Percentiles rank a stretch among this genome's conserved stretches.
These are phyloP conservation scores for Tylopilus vinaceipallidus DNA, from an alignment of 768 basidiomycete genomes.

Conservation along the genomic window DNA sequence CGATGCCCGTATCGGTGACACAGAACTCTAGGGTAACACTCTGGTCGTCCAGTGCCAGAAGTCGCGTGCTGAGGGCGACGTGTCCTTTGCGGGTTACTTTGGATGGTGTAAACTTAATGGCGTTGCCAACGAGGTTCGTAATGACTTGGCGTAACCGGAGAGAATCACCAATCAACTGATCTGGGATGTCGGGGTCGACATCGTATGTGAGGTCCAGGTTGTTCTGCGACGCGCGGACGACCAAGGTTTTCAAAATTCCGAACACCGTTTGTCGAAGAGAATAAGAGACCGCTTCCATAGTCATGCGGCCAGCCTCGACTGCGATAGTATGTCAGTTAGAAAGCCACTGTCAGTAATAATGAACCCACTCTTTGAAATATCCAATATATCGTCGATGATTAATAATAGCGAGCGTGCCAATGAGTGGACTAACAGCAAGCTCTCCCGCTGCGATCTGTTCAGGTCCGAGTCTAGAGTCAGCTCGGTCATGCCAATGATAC, in stretches of 20 bases:
- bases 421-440: slow-evolving; percentile 91
- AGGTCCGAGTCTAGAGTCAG: slow-evolving; percentile 95
- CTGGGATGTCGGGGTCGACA: slow-evolving; percentile 92
- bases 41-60: slow-evolving; percentile 76
- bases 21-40: slow-evolving; percentile 94
- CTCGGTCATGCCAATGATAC: slow-evolving; percentile 99
- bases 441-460: slow-evolving; percentile 92
- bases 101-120: slow-evolving; percentile 93
- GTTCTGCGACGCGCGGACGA: slow-evolving; percentile 96
- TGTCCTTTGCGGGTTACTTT: slow-evolving; percentile 79
- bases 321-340: slow-evolving; percentile 12
- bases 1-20: slow-evolving; percentile 96
- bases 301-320: slow-evolving; percentile 99
- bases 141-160: slow-evolving; percentile 93
- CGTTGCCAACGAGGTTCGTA: slow-evolving; percentile 93
- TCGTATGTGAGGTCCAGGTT: slow-evolving; percentile 95
- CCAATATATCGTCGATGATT: slow-evolving; percentile 99
- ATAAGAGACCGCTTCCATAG: slow-evolving; percentile 98
- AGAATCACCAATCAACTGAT: slow-evolving; percentile 96
- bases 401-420: slow-evolving; percentile 88
- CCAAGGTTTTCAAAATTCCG: slow-evolving; percentile 95
- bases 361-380: slow-evolving; percentile 95
- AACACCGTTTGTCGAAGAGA: slow-evolving; percentile 97
- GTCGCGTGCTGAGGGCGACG: slow-evolving; percentile 83
- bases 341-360: not conserved